A percentile compares a stretch with the other conserved stretches of the same genome.
These are phyloP conservation scores for Teratosphaeria pseudoeucalypti DNA, from an alignment of 2,329 filamentous ascomycete genomes.

Conservation along the genomic window DNA sequence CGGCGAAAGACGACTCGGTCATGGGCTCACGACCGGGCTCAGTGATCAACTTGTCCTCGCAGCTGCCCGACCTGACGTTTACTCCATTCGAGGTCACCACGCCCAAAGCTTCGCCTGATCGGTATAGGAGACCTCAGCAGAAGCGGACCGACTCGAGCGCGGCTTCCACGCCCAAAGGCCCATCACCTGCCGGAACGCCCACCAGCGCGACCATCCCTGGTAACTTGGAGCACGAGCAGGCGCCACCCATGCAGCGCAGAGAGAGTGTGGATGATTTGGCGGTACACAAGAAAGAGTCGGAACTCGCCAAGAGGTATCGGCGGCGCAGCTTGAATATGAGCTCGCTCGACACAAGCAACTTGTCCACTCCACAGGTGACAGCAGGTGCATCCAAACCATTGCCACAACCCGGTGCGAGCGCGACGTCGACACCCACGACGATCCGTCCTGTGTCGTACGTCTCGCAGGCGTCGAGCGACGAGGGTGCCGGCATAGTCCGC, in stretches of 20 bases:
- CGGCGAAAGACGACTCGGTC: slow-evolving; percentile 26
- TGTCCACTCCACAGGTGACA: slow-evolving; percentile 8
- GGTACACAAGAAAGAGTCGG: slow-evolving; percentile 47
- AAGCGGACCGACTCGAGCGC: slow-evolving; percentile 41
- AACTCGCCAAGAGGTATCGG: slow-evolving; percentile 65
- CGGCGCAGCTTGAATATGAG: slow-evolving; percentile 63
- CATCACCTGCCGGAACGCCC: slow-evolving; percentile 14
- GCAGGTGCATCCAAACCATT: slow-evolving; percentile 15
- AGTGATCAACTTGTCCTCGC: slow-evolving; percentile 40
- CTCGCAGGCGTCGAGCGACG: slow-evolving; percentile 26
- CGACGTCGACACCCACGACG: slow-evolving; percentile 22
- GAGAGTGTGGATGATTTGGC: slow-evolving; percentile 60
- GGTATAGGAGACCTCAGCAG: slow-evolving; percentile 63
- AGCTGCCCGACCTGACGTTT: slow-evolving; percentile 46
- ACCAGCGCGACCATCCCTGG: slow-evolving; percentile 28
- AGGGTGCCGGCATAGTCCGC: slow-evolving; percentile 13
- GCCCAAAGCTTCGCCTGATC: slow-evolving; percentile 63
- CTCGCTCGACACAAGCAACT: slow-evolving; percentile 40
- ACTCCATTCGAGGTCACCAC: slow-evolving; percentile 42
- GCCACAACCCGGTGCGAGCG: slow-evolving; percentile 14
- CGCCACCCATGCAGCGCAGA: slow-evolving; percentile 16
- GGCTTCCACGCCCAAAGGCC: slow-evolving; percentile 20
- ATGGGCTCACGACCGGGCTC: slow-evolving; percentile 23
- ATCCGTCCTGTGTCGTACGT: slow-evolving; percentile 24
- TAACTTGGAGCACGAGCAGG: slow-evolving; percentile 42